Percentiles rank a stretch among this genome's conserved stretches.
These are phyloP conservation scores for Calonectria hawksworthii DNA, from an alignment of 2,329 filamentous ascomycete species.

Conservation along the genomic window DNA sequence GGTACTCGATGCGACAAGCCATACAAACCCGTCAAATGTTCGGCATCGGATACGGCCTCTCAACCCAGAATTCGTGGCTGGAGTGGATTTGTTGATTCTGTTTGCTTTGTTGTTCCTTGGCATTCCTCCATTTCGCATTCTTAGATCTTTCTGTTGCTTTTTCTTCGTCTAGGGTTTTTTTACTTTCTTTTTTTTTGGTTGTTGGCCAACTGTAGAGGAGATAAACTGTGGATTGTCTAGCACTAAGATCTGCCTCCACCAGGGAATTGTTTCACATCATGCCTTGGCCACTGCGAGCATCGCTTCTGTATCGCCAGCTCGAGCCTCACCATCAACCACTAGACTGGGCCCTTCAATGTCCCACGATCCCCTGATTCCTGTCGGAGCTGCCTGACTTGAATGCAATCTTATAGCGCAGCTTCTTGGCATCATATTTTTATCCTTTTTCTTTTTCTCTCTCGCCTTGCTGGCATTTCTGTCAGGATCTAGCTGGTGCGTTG, in stretches of 20 bases:
- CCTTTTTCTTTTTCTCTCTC: neutral
- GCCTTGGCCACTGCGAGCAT: neutral
- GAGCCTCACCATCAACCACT: conserved; percentile 15
- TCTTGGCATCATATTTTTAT: neutral
- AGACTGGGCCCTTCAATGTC: neutral
- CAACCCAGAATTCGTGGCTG: neutral
- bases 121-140: neutral
- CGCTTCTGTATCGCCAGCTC: conserved; percentile 9
- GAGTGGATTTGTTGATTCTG: neutral
- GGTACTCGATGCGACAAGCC: neutral
- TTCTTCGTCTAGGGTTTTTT: neutral
- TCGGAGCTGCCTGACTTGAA: neutral
- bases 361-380: neutral
- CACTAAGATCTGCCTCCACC: neutral
- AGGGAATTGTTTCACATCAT: conserved; percentile 34
- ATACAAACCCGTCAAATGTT: neutral
- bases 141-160: neutral
- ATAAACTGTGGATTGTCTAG: neutral
- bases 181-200: neutral
- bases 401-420: neutral
- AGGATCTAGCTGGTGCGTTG: neutral
- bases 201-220: neutral
- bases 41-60: neutral
- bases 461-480: neutral
- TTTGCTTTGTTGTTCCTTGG: neutral